These are phyloP conservation scores for Anthostomella pinea DNA, from an alignment of 2,329 filamentous ascomycete species.

Conservation along the genomic window DNA sequence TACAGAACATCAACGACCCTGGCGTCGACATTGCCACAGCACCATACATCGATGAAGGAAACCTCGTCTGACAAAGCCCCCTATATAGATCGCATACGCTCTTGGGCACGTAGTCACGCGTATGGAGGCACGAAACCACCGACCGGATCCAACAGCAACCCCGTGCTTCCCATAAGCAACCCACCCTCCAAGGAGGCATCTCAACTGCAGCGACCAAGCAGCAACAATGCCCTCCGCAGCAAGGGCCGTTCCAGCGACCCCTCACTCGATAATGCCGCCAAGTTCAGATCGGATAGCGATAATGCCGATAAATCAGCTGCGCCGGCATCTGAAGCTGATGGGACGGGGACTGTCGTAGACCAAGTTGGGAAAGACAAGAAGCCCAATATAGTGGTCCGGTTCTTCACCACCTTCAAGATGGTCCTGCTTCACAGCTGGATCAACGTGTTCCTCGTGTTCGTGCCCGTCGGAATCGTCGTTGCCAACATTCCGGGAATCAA, in stretches of 20 bases:
- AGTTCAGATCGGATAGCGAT: conserved; percentile 26
- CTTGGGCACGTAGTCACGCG: conserved; percentile 52
- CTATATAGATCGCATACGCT: conserved; percentile 55
- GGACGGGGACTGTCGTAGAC: conserved; percentile 56
- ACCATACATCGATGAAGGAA: conserved; percentile 58
- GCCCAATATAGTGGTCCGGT: conserved; percentile 32
- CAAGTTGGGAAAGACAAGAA: conserved; percentile 27
- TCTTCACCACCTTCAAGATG: conserved; percentile 52
- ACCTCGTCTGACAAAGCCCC: conserved; percentile 48
- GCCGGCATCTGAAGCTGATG: conserved; percentile 47
- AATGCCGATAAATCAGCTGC: conserved; percentile 34
- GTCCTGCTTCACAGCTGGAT: conserved; percentile 72
- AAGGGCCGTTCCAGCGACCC: conserved; percentile 22
- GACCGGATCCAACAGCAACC: conserved; percentile 36
- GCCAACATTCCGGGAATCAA: conserved; percentile 51
- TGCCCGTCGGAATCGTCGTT: conserved; percentile 71
- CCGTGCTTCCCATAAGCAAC: conserved; percentile 40
- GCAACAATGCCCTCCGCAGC: conserved; percentile 18
- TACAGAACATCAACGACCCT: conserved; percentile 28
- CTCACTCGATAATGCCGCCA: conserved; percentile 22
- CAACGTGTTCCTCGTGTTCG: conserved; percentile 74
- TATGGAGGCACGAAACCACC: conserved; percentile 49
- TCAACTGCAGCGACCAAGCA: conserved; percentile 20
- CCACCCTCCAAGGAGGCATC: conserved; percentile 20
- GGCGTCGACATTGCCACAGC: conserved; percentile 34